Evolutionary conservation across 1,284 basidiomycete genomes (phyloP), one percentile per base, ranked within the genome.

Genomic region (Moesziomyces sp.): DNA sequence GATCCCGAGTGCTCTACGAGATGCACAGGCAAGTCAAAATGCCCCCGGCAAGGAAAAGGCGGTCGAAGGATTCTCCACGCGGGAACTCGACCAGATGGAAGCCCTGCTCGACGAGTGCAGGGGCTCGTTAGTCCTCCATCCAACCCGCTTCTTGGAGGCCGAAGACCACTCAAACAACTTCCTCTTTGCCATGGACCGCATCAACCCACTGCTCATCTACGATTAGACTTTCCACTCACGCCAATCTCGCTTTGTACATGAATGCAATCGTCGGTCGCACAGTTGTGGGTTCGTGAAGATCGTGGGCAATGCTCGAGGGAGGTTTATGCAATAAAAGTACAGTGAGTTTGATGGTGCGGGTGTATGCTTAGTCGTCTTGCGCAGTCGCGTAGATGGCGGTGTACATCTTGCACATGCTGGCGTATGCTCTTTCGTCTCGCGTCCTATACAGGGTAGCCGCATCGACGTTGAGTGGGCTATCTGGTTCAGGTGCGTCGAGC

Each of bases 381-480:
- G 38, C 11, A 14, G 38, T 18, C 6, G 73, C 76, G 35, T 58
- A 52, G 0, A 78, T 28, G 2, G 46, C 46, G 8, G 77, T 79
- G 47, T 79, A 82, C 75, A 82, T 74, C 43, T 58, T 46, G 38
- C 78, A 80, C 54, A 75, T 30, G 30, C 63, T 69, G 5, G 35
- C 19, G 40, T 79, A 82, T 3, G 80, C 80, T 3, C 69, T 57
- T 3, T 11, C 42, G 42, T 82, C 80, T 9, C 54, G 48, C 5
- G 72, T 57, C 14, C 80, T 59, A 16, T 56, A 58, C n/a, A 82
- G 52, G 8, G 73, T 79, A 13, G 80, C 82, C 28, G 84, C 84
- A 53, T 85, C 84, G 0, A 85, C 84, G 46, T 85, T 85, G 18
- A 85, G 62, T 5, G 84, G 84, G 26, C 75, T 78, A 56, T 78